Evolutionary conservation across 305 asterid genomes (phyloP).

Genomic region (Fraxinus floribunda): DNA sequence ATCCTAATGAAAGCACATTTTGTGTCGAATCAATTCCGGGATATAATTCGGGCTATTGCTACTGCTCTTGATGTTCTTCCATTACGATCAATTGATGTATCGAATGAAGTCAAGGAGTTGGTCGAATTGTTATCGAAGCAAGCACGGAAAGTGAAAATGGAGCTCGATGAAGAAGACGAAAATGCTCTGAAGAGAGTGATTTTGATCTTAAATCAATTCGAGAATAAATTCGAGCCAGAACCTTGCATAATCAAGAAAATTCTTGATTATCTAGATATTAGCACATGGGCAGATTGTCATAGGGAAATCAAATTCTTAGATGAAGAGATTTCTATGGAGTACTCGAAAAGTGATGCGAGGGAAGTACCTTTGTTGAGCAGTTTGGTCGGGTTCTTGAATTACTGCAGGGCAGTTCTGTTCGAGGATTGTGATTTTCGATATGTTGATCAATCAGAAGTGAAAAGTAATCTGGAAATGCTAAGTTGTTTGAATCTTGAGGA

Average conservation of each 20-base stretch:
- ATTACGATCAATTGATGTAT: slow-evolving; percentile 36
- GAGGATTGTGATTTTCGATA: slow-evolving; percentile 38
- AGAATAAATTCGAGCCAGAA: slow-evolving; percentile 60
- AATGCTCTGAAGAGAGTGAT: slow-evolving; percentile 43
- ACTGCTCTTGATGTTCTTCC: slow-evolving; percentile 70
- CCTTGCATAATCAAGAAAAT: slow-evolving; percentile 38
- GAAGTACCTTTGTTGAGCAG: slow-evolving; percentile 53
- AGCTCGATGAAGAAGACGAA: slow-evolving; percentile 50
- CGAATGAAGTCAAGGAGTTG: slow-evolving; percentile 53
- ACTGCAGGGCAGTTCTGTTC: slow-evolving; percentile 62
- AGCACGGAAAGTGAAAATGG: slow-evolving; percentile 49
- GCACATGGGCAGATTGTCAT: slow-evolving; percentile 57
- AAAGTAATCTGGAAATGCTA: slow-evolving; percentile 35
- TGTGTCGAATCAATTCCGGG: slow-evolving; percentile 44
- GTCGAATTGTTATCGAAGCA: slow-evolving; percentile 53
- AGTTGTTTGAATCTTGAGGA: slow-evolving; percentile 63
- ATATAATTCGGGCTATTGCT: slow-evolving; percentile 43
- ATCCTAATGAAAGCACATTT: slow-evolving; percentile 56
- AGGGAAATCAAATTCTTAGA: slow-evolving; percentile 53
- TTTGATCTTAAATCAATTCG: slow-evolving; percentile 57
- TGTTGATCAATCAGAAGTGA: slow-evolving; percentile 41
- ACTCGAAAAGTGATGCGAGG: slow-evolving; percentile 33
- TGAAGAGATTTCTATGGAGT: slow-evolving; percentile 39
- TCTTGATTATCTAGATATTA: slow-evolving; percentile 47
- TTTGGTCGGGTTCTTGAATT: slow-evolving; percentile 54